Evolutionary conservation across 768 basidiomycete genomes (phyloP), one percentile per base, ranked within the genome.

Genomic region (Tricholoma flavovirens): DNA sequence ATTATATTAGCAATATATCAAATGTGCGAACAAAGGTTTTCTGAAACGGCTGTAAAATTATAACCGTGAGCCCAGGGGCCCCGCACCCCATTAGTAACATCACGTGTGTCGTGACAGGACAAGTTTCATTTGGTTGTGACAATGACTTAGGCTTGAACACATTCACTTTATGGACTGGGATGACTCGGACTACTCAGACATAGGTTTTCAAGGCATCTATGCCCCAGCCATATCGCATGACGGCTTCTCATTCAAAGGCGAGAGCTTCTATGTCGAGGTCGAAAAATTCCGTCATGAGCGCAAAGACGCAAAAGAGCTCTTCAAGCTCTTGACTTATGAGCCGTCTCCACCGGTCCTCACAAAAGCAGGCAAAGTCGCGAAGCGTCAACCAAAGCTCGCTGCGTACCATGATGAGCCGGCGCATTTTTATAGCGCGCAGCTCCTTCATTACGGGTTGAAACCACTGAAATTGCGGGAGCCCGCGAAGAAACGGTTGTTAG

Each of bases 401-500:
- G 56, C 62, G 1, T 63, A 64, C 55, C 59, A 62, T 48, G 68
- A 69, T 48, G 56, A 43, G 10, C 59, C 62, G 8, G 58, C 48
- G 4, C 61, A 66, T 29, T 70, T 68, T 46, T 70, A 70, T 49
- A 21, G 54, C 38, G 65, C 64, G 8, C 69, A 71, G 49, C 59
- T 68, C 14, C 12, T 65, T 12, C 68, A 69, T 50, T 67, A 71
- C 51, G 69, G 68, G 4, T 56, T 70, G 12, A 63, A 64, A 53
- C 56, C 57, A 26, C 58, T 58, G n/a, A 69, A 67, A 59, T 64
- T 62, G 12, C 62, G 60, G 48, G 62, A 61, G 4, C 45, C 62
- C 1, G 67, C 68, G 26, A 70, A 68, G 57, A 65, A 64, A 51
- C 54, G 59, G n/a, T 61, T 70, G 38, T 57, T 64, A n/a, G 54